A percentile compares a stretch with the other conserved stretches of the same genome.
These are phyloP conservation scores for Fraxinus greggii DNA, from an alignment of 305 asterid genomes.

Conservation along the genomic window DNA sequence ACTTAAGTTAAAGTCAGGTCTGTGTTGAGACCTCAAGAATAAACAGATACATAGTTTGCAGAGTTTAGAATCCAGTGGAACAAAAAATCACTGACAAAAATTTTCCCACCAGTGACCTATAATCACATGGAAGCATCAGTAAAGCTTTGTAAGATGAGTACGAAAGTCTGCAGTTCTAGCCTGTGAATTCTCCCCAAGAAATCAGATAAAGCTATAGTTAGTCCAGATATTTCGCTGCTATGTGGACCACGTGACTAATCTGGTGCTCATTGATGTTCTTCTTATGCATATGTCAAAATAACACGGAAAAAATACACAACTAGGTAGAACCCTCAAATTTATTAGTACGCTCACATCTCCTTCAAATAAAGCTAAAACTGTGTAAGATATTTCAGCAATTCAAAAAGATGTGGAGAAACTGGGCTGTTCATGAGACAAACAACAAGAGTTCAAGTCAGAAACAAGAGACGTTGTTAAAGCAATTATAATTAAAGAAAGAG, in stretches of 20 bases:
- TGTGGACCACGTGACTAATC: slow-evolving; percentile 11
- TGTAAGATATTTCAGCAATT: slow-evolving; percentile 7
- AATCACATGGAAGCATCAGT: not conserved
- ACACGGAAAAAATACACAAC: slow-evolving; percentile 1
- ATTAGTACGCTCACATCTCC: slow-evolving; percentile 18
- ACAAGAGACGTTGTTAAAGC: not conserved
- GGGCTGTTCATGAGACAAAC: slow-evolving; percentile 15
- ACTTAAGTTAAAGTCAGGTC: slow-evolving; percentile 4
- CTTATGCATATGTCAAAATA: slow-evolving; percentile 3
- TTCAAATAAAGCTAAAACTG: slow-evolving; percentile 10
- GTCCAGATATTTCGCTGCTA: slow-evolving; percentile 10
- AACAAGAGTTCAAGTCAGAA: slow-evolving; percentile 8
- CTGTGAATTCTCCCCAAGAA: slow-evolving; percentile 10
- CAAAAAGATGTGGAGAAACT: not conserved
- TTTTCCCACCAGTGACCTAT: not conserved
- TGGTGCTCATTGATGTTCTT: not conserved
- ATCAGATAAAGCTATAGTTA: not conserved
- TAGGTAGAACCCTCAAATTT: slow-evolving; percentile 1
- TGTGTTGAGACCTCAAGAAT: slow-evolving; percentile 18
- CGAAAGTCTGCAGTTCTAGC: slow-evolving; percentile 20
- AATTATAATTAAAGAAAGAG: slow-evolving; percentile 25
- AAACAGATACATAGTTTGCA: not conserved
- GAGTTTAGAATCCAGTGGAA: slow-evolving; percentile 13
- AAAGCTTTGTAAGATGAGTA: not conserved
- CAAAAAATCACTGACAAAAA: slow-evolving; percentile 12